Percentiles rank a stretch among this genome's conserved stretches.
These are phyloP conservation scores for Scleromitrula shiraiana DNA, from an alignment of 2,329 filamentous ascomycete genomes.

Conservation along the genomic window DNA sequence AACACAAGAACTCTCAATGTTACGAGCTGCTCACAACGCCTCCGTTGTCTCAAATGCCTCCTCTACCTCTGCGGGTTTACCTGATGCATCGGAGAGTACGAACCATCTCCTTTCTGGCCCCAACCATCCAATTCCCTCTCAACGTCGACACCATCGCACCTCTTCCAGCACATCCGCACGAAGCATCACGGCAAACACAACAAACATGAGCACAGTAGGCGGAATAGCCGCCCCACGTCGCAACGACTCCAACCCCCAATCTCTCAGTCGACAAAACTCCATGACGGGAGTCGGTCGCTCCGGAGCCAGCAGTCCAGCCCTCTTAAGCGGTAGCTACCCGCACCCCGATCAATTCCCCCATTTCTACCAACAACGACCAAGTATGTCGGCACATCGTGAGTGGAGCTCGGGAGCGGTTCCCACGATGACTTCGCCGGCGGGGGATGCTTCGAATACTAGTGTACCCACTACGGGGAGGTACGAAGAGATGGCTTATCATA, in stretches of 20 bases:
- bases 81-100: constrained; percentile 38
- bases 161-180: constrained; percentile 45
- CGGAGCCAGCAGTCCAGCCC: constrained; percentile 26
- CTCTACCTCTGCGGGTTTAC: constrained; percentile 48
- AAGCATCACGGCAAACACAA: constrained; percentile 41
- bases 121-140: constrained; percentile 47
- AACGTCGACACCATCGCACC: constrained; percentile 46
- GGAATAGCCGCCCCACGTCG: constrained; percentile 18
- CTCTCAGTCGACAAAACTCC: constrained; percentile 28
- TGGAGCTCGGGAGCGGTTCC: constrained; percentile 17
- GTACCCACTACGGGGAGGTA: constrained; percentile 51
- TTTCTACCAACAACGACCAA: constrained; percentile 23
- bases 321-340: constrained; percentile 21
- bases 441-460: constrained; percentile 31
- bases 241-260: constrained; percentile 19
- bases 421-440: neutral
- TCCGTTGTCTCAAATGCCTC: constrained; percentile 60
- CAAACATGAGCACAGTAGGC: constrained; percentile 28
- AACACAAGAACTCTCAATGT: constrained; percentile 75
- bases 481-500: constrained; percentile 53
- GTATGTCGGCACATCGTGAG: constrained; percentile 21
- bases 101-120: constrained; percentile 50
- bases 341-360: constrained; percentile 25
- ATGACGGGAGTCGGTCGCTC: constrained; percentile 23
- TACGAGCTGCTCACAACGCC: constrained; percentile 64